These are phyloP conservation scores for Diutina scorzettiae DNA, from an alignment of 1,139 yeast species.

Conservation along the genomic window DNA sequence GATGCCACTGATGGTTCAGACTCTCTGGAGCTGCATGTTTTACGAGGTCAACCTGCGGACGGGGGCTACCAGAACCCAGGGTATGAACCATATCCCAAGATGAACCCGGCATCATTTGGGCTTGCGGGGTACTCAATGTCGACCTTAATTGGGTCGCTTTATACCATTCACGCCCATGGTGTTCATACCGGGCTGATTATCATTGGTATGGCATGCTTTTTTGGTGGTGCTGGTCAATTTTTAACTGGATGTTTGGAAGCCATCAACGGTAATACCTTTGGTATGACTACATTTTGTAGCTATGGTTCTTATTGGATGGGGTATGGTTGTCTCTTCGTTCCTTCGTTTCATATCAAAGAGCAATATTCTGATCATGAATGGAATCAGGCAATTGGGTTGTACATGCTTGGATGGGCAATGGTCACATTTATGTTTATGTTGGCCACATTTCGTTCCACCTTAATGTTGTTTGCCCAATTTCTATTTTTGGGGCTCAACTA, in stretches of 20 bases:
- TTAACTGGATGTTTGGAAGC: background rate
- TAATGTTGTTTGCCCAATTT: background rate
- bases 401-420: background rate
- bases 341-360: background rate
- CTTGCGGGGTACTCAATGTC: background rate
- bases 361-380: background rate
- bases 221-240: constrained; percentile 4
- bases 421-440: constrained; percentile 3
- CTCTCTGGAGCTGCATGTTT: too few species aligned
- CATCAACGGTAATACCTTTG: constrained; percentile 4
- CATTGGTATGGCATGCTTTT: constrained; percentile 1
- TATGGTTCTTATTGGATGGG: constrained; percentile 5
- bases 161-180: constrained; percentile 4
- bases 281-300: constrained; percentile 2
- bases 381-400: background rate
- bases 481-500: constrained; percentile 2
- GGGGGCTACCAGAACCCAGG: constrained; percentile 1
- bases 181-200: background rate
- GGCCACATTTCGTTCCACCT: background rate
- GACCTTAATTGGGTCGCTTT: background rate
- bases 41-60: constrained; percentile 1
- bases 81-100: background rate
- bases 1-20: too few species aligned
- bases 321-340: background rate
- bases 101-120: constrained; percentile 4